Evolutionary conservation across 805 yeast genomes (phyloP).

Genomic region (Ogataea populi-albae): DNA sequence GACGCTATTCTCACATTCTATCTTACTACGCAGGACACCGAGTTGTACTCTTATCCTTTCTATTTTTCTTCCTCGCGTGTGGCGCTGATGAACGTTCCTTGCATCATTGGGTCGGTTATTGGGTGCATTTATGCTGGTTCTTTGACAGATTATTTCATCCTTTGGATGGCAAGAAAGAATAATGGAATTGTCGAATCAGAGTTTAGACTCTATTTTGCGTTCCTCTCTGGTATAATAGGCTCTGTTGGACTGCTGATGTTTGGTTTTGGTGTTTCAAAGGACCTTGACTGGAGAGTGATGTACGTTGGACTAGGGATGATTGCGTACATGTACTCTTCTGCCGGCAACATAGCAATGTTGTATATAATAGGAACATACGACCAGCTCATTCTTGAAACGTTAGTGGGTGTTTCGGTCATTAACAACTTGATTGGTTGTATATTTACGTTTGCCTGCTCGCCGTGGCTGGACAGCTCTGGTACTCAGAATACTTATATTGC

Average conservation of each 20-base stretch:
- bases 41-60: slow-evolving; percentile 61
- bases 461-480: slow-evolving; percentile 57
- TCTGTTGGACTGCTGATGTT: slow-evolving; percentile 62
- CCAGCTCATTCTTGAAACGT: slow-evolving; percentile 60
- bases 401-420: slow-evolving; percentile 63
- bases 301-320: slow-evolving; percentile 63
- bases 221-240: slow-evolving; percentile 55
- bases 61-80: slow-evolving; percentile 60
- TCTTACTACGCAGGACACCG: slow-evolving; percentile 67
- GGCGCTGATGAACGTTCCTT: slow-evolving; percentile 77
- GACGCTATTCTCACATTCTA: slow-evolving; percentile 73
- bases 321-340: slow-evolving; percentile 65
- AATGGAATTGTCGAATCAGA: slow-evolving; percentile 65
- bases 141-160: slow-evolving; percentile 59
- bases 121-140: slow-evolving; percentile 68
- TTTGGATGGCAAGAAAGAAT: slow-evolving; percentile 61
- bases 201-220: slow-evolving; percentile 54
- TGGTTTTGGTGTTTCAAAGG: slow-evolving; percentile 59
- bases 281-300: slow-evolving; percentile 48
- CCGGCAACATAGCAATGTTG: slow-evolving; percentile 65
- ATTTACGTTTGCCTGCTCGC: slow-evolving; percentile 64
- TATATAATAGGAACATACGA: slow-evolving; percentile 68
- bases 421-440: slow-evolving; percentile 62
- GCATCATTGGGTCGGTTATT: slow-evolving; percentile 58
- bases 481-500: slow-evolving; percentile 59